Base-by-base conservation (phyloP, 345 rosid genomes). In the Melaleuca alternifolia region DNA sequence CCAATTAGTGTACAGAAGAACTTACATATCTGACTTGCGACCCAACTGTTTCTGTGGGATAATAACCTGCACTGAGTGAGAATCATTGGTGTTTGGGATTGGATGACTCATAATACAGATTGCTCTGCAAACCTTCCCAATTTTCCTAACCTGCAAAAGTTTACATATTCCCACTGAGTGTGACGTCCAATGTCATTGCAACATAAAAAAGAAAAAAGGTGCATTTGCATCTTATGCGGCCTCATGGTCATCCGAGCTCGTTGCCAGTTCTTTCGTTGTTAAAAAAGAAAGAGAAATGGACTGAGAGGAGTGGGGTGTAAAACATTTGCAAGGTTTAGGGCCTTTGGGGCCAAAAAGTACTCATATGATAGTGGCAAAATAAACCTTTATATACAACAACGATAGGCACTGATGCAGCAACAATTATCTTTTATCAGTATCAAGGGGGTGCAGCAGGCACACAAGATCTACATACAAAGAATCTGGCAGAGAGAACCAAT, bases 11-110 rank as follows among this genome's bases (percentile, higher is more conserved):
- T 53, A 20, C 23, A 71, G 51, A 48, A 76, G 41, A 54, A 85
- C 95, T 91, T 79, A 93, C 95, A 93, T 93, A 89, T 93, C 99
- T 88, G 99, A 97, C 92, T 83, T 94, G 85, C 98, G 97, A 61
- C 99, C 96, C 86, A 96, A 91, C 91, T 97, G 99, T 91, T 97
- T 97, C 88, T 96, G 99, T 54, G 99, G 99, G 87, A 96, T 93
- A 86, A 96, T 95, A 88, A 97, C 91, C 86, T 96, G 99, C 77
- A 92, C 99, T 33, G 99, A 96, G 83, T 93, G 99, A 90, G 98
- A 97, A 79, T 96, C 98, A 83, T 89, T 91, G 87, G 99, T 94
- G 93, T 89, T 95, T 87, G 99, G 98, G 75, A 96, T 93, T 18
- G 98, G 96, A 89, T 97, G 99, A 91, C 97, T 95, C 99, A 97